These are phyloP conservation scores for Zopfochytrium polystomum DNA, from an alignment of 371 early-diverging fungal species.

Conservation along the genomic window DNA sequence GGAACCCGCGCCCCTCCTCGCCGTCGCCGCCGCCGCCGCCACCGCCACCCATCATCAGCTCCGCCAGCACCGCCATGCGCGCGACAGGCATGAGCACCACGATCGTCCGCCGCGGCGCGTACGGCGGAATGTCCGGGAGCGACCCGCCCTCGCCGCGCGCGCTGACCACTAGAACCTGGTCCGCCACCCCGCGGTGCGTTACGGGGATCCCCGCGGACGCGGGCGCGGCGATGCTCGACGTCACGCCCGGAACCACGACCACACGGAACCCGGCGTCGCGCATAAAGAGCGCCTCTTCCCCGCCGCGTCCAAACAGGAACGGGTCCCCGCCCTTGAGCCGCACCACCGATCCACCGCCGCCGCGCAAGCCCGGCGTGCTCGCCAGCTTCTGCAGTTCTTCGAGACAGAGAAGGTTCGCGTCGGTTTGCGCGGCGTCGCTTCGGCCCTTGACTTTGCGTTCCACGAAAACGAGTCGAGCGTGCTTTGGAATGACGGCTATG, in stretches of 20 bases:
- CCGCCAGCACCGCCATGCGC: slow-evolving; percentile 58
- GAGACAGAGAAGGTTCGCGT: slow-evolving; percentile 70
- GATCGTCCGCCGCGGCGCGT: slow-evolving; percentile 62
- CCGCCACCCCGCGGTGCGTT: slow-evolving; percentile 78
- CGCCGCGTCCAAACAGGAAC: slow-evolving; percentile 88
- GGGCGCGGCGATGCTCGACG: slow-evolving; percentile 41
- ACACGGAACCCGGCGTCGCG: slow-evolving; percentile 48
- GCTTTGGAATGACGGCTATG: slow-evolving; percentile 55
- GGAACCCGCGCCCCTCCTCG: slow-evolving; percentile 51
- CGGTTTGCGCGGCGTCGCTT: slow-evolving; percentile 72
- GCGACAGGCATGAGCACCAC: slow-evolving; percentile 84
- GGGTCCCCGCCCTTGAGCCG: slow-evolving; percentile 90
- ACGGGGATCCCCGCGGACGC: slow-evolving; percentile 69
- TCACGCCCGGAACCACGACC: slow-evolving; percentile 33
- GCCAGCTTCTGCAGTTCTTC: slow-evolving; percentile 53
- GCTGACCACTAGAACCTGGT: slow-evolving; percentile 71
- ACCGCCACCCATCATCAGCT: slow-evolving; percentile 45
- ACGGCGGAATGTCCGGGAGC: slow-evolving; percentile 71
- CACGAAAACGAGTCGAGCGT: slow-evolving; percentile 56
- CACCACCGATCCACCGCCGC: slow-evolving; percentile 59
- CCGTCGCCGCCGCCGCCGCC: too few relatives aligned
- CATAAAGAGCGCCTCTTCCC: slow-evolving; percentile 79
- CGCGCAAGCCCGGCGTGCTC: not conserved
- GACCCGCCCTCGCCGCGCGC: slow-evolving; percentile 36
- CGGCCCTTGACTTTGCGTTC: slow-evolving; percentile 75